phyloP scores from a whole-genome alignment of 1,284 basidiomycete genomes.

The Pterulicium gracile region DNA sequence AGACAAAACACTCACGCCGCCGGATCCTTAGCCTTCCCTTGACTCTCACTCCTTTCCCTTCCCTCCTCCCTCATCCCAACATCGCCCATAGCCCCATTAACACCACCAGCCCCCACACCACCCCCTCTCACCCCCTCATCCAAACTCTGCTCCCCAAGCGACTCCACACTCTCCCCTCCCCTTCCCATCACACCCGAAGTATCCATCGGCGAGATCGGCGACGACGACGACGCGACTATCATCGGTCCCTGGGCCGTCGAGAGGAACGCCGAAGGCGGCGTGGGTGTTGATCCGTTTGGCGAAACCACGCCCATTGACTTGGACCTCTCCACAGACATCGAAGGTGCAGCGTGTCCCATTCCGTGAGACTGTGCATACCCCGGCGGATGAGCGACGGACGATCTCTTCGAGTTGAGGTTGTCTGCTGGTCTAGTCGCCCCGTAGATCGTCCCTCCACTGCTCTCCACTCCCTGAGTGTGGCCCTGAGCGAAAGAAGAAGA shows the following conservation, averaged over 20 bases:
- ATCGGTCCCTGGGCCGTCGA: background rate
- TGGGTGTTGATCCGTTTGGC: too few relatives aligned
- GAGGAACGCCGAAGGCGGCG: too few relatives aligned
- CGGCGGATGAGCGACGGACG: too few relatives aligned
- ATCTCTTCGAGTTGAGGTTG: too few relatives aligned
- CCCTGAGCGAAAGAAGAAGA: too few relatives aligned
- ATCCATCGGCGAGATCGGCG: background rate
- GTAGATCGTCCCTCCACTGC: too few relatives aligned
- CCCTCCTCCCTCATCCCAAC: background rate
- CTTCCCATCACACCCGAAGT: background rate
- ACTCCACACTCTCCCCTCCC: background rate
- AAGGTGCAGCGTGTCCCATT: too few relatives aligned
- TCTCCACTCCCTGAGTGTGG: too few relatives aligned
- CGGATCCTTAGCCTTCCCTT: slow-evolving; percentile 18
- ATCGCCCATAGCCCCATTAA: background rate
- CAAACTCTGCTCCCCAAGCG: background rate
- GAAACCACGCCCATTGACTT: too few relatives aligned
- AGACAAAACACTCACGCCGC: slow-evolving; percentile 28
- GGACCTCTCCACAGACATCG: too few relatives aligned
- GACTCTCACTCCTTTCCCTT: background rate
- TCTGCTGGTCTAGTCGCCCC: too few relatives aligned
- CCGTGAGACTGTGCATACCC: too few relatives aligned
- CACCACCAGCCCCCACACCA: background rate
- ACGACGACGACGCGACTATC: background rate
- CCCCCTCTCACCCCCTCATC: background rate